Conservation (phyloP, 31 red algal species). For the Endocladia muricata region DNA sequence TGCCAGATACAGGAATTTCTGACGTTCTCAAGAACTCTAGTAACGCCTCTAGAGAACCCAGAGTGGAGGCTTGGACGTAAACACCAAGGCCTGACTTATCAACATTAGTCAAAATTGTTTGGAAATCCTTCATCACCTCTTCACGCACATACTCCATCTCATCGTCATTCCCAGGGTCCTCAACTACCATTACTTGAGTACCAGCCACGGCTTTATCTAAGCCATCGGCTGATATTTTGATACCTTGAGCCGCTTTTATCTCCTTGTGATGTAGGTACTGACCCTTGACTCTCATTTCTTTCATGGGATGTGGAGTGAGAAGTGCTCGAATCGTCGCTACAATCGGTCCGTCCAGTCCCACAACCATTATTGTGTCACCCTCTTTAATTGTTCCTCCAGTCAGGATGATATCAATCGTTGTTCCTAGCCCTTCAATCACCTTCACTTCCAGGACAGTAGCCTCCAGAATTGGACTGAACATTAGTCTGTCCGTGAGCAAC, state of each 20-base stretch:
- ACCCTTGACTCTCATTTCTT: conserved; percentile 97
- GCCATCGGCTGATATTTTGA: conserved; percentile 94
- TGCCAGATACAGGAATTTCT: conserved; percentile 96
- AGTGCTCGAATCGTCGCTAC: conserved; percentile 91
- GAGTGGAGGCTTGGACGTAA: conserved; percentile 98
- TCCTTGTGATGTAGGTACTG: conserved; percentile 96
- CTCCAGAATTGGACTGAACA: conserved; percentile 73
- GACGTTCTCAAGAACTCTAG: conserved; percentile 88
- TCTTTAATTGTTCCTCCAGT: conserved; percentile 92
- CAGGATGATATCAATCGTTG: conserved; percentile 93
- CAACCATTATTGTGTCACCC: conserved; percentile 92
- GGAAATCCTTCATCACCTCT: conserved; percentile 98
- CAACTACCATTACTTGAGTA: conserved; percentile 90
- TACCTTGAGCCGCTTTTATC: conserved; percentile 93
- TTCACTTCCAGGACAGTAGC: conserved; percentile 99
- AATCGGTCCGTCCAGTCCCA: conserved; percentile 95
- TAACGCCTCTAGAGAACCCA: conserved; percentile 96
- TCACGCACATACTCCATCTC: conserved; percentile 91
- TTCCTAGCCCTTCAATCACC: conserved; percentile 97
- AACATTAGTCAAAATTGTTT: conserved; percentile 73
- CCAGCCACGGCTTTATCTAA: conserved; percentile 97
- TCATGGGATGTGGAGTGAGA: conserved; percentile 98
- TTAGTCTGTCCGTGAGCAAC: conserved; percentile 74
- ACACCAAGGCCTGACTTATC: conserved; percentile 92
- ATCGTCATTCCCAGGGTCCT: conserved; percentile 71